Conservation (phyloP, 148 eudicot genomes). For the Cornus kousa region DNA sequence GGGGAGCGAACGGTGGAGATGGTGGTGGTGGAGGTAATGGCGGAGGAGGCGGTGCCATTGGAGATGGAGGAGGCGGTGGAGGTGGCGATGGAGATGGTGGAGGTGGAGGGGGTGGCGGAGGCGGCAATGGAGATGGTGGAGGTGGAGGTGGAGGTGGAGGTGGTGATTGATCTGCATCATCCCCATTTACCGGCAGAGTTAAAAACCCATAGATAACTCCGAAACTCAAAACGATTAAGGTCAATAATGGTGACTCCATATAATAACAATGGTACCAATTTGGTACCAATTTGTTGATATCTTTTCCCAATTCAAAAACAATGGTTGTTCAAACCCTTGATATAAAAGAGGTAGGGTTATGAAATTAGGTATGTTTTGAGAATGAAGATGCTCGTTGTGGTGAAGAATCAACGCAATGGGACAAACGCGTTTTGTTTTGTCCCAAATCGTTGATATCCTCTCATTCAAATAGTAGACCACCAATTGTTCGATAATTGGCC, state of each 20-base stretch:
- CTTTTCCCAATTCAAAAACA: background rate
- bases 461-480: background rate
- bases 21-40: constrained; percentile 5
- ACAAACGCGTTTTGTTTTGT: background rate
- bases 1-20: background rate
- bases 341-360: constrained; percentile 3
- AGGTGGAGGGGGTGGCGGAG: background rate
- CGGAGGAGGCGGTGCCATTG: constrained; percentile 15
- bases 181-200: constrained; percentile 12
- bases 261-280: background rate
- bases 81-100: constrained; percentile 14
- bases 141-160: constrained; percentile 20
- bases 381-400: background rate
- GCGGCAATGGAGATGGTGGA: background rate
- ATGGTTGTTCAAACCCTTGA: background rate
- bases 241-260: constrained; percentile 43
- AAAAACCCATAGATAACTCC: constrained; percentile 19
- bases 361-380: background rate
- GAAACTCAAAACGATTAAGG: constrained; percentile 13
- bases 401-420: constrained; percentile 19
- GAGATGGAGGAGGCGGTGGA: background rate
- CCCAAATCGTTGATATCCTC: constrained; percentile 22
- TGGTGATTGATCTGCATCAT: constrained; percentile 5
- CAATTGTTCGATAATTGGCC: background rate
- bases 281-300: background rate